Evolutionary conservation across 2,329 filamentous ascomycete genomes (phyloP).

Genomic region (Drechslerella dactyloides): DNA sequence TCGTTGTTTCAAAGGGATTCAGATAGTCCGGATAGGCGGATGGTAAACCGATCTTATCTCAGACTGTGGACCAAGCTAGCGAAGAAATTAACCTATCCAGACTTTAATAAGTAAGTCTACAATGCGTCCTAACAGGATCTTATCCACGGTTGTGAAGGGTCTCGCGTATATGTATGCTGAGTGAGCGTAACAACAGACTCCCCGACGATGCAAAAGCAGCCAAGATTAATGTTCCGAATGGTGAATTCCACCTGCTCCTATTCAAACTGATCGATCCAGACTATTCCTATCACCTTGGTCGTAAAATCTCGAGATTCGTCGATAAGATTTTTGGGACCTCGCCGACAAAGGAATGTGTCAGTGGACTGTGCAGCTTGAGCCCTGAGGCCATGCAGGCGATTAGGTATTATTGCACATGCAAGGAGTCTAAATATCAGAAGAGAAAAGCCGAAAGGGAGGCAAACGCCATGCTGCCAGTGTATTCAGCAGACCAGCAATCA

Average conservation of each 20-base stretch:
- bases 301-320: slow-evolving; percentile 30
- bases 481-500: no score
- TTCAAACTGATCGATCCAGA: slow-evolving; percentile 35
- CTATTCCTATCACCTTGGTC: slow-evolving; percentile 21
- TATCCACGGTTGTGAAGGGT: no score
- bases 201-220: slow-evolving; percentile 32
- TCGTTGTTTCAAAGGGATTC: slow-evolving; percentile 15
- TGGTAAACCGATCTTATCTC: slow-evolving; percentile 11
- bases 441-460: slow-evolving; percentile 29
- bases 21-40: slow-evolving; percentile 1
- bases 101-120: slow-evolving; percentile 20
- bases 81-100: slow-evolving; percentile 22
- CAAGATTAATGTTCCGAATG: slow-evolving; percentile 29
- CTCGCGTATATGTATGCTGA: neutral
- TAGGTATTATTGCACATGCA: slow-evolving; percentile 29
- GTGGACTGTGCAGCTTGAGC: slow-evolving; percentile 35
- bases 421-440: slow-evolving; percentile 27
- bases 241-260: slow-evolving; percentile 31
- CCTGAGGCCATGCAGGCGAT: slow-evolving; percentile 30
- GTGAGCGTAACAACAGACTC: neutral
- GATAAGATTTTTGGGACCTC: slow-evolving; percentile 30
- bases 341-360: slow-evolving; percentile 26
- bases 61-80: slow-evolving; percentile 25
- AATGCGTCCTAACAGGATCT: no score
- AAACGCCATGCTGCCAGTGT: no score